Base-by-base conservation (phyloP, 169 alveolate genomes). In the Eimeria brunetti region DNA sequence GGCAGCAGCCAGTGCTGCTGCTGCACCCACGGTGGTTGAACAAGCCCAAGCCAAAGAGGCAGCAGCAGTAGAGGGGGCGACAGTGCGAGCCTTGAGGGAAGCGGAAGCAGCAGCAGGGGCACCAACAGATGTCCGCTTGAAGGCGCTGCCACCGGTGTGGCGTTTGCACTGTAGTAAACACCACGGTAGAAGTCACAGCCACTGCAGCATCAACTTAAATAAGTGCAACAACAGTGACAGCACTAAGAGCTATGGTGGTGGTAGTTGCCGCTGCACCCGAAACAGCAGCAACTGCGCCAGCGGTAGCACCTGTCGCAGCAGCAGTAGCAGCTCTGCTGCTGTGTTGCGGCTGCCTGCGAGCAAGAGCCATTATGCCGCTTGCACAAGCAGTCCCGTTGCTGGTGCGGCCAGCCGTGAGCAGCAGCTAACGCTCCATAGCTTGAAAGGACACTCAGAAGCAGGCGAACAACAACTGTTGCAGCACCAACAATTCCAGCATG, bases 341-440 rank as follows among this genome's bases (percentile, higher is more conserved):
- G 67, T 86, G 64, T 51, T 58, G 44, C 78, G 83, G 60, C 92
- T 62, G 64, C 80, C 80, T 46, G 44, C 53, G 36, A 33, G 44
- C 83, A 86, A 46, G 83, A 62, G 64, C 22, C 30, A 12, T 7
- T 62, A 7, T 49, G 51, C 73, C 81, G 53, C 81, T 7, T 86
- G 92, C 80, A 86, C 49, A 67, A 86, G 92, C 56, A 86, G 49
- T 12, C 83, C 92, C 38, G 92, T n/a, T 38, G 60, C 53, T 38
- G 75, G 56, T 84, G 80, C 64, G 27, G 33, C 81, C 36, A 33
- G 27, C 30, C 64, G 81, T 33, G 81, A 86, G 92, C 92, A 86
- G 38, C 81, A 86, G 14, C 64, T 44, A 20, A 30, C 60, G 60
- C 64, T 86, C 49, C 36, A 62, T 38, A 53, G 51, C 9, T 36